Evolutionary conservation across 257 asterid genomes (phyloP), one percentile per base, ranked within the genome.

Genomic region (Solanum sparsipilum): DNA sequence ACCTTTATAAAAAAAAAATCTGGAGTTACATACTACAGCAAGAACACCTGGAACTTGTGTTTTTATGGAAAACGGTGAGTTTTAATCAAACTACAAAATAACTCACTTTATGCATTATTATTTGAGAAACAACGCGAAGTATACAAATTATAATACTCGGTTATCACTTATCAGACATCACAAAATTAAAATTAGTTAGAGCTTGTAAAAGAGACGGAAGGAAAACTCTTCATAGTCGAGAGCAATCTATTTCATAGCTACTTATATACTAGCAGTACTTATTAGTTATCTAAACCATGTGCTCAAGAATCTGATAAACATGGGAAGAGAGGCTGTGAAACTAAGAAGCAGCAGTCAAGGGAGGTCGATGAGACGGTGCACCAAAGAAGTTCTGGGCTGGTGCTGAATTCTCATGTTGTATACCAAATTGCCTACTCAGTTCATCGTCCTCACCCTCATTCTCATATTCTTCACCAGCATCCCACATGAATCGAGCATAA

Each of bases 401-500:
- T 34, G 91, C 15, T 63, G 94, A 75, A 81, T 72, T 89, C 44
- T 44, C 90, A 87, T 52, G 74, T 71, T 82, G 88, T 11, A 84
- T 70, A 74, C 44, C 92, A 73, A 83, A 89, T 34, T 90, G 90
- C 67, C 70, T 78, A 73, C 90, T 90, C 4, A 88, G 89, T 58
- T 91, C 93, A 9, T 91, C 38, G 74, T 88, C 20, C 85, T 75
- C 32, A 7, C 21, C 56, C 21, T 89, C 93, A 1, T 87, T 90
- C 25, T 89, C 91, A 0, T 89, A 91, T 0, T 93, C 98, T 2
- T 92, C 98, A 67, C 94, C 97, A 5, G 92, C 94, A 34, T 94
- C 98, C 99, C 99, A 96, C 60, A 94, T 85, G 92, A 96, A 96
- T 12, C 95, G 93, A 86, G 99, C 99, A 87, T 95, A 96, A 2